Percentiles rank a stretch among this genome's conserved stretches.
Conservation (phyloP, 2,329 filamentous ascomycete species). For the Paraphaeosphaeria minitans region DNA sequence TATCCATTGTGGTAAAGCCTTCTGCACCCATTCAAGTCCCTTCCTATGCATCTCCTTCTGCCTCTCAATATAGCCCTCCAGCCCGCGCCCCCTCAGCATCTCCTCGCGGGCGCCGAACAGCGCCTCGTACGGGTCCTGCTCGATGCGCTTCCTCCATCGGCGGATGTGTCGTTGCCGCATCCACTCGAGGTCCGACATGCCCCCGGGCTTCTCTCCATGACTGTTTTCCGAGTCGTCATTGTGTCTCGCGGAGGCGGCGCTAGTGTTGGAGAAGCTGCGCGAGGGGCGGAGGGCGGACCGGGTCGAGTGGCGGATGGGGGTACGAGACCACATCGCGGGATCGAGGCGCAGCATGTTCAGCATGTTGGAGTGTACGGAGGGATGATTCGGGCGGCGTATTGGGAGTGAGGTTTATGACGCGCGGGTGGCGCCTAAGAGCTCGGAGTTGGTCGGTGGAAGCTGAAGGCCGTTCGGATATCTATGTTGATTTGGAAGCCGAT, state of each 20-base stretch:
- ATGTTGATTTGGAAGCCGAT: neutral
- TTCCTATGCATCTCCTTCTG: slow-evolving; percentile 2
- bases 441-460: neutral
- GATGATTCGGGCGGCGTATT: neutral
- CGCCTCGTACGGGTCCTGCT: slow-evolving; percentile 50
- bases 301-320: slow-evolving; percentile 29
- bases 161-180: slow-evolving; percentile 34
- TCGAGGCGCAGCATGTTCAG: slow-evolving; percentile 39
- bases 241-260: slow-evolving; percentile 24
- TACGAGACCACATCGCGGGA: slow-evolving; percentile 27
- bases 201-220: slow-evolving; percentile 22
- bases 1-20: slow-evolving; percentile 41
- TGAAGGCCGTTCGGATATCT: neutral
- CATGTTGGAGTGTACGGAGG: slow-evolving; percentile 23
- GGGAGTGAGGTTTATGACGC: neutral
- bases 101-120: slow-evolving; percentile 50
- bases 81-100: slow-evolving; percentile 39
- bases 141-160: slow-evolving; percentile 38
- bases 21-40: slow-evolving; percentile 39
- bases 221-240: slow-evolving; percentile 21
- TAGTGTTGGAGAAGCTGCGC: slow-evolving; percentile 37
- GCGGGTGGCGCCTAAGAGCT: neutral
- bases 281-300: slow-evolving; percentile 28
- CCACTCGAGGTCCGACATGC: slow-evolving; percentile 39
- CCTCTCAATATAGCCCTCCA: slow-evolving; percentile 10